A percentile compares a stretch with the other conserved stretches of the same genome.
These are phyloP conservation scores for Hemileccinum hortonii DNA, from an alignment of 1,284 basidiomycete genomes.

Conservation along the genomic window DNA sequence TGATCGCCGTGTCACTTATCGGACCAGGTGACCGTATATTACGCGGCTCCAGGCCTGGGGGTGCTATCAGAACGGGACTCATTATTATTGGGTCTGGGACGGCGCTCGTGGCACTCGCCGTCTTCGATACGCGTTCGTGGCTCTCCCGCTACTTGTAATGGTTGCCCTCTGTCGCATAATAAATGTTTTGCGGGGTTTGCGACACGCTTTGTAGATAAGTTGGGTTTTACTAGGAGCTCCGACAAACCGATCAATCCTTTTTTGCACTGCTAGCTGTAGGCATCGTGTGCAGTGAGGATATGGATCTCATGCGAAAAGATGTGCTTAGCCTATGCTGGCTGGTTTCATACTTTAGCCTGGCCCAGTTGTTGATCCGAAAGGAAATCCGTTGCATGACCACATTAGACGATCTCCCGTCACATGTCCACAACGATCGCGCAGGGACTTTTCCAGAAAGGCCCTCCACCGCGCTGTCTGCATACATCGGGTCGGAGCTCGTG, in stretches of 20 bases:
- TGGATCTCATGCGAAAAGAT: not conserved
- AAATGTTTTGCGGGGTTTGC: constrained; percentile 47
- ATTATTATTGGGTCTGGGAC: constrained; percentile 31
- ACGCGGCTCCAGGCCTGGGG: constrained; percentile 13
- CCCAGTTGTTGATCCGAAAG: constrained; percentile 61
- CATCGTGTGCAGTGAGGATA: constrained; percentile 53
- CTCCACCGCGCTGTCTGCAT: constrained; percentile 46
- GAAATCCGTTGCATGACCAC: constrained; percentile 61
- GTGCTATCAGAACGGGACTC: constrained; percentile 9
- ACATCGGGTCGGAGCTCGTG: constrained; percentile 50
- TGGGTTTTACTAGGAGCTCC: constrained; percentile 33
- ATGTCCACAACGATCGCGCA: constrained; percentile 47
- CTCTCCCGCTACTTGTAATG: constrained; percentile 26
- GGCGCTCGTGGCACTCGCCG: no score
- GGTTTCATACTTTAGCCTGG: constrained; percentile 62
- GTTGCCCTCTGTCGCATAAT: no score
- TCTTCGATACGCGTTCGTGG: no score
- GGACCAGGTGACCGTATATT: constrained; percentile 36
- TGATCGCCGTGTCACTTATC: constrained; percentile 55
- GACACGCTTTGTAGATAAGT: constrained; percentile 45
- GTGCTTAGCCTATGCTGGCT: no score
- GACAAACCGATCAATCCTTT: constrained; percentile 37
- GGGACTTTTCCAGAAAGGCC: constrained; percentile 50
- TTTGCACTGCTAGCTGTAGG: constrained; percentile 45
- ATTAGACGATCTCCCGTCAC: constrained; percentile 50